Evolutionary conservation across 2,329 filamentous ascomycete species (phyloP), one percentile per base, ranked within the genome.

Genomic region (Penicillium sp.): DNA sequence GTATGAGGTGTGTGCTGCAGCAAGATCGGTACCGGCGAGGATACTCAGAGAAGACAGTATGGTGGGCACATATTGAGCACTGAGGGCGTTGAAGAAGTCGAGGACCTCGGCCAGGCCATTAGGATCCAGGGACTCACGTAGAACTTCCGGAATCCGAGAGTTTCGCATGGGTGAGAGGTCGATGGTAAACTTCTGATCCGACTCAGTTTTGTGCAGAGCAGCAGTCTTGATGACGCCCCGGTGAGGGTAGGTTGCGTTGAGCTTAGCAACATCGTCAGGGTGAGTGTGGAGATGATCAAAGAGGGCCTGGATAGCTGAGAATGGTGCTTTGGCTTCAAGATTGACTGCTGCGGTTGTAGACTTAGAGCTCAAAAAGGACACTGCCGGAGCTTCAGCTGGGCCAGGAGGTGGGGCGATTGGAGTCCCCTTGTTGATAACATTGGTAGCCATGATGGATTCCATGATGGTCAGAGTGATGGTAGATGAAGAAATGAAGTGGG

Each of bases 171-270:
- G 52, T 12, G 52, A 54, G 27, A 54, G 52, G n/a, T 54, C 38
- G n/a, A 54, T 49, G 31, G 46, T 54, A 12, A 54, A 54, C 27
- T 54, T 54, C 38, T 54, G 51, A 29, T 54, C 45, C 10, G 52
- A 54, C 15, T 21, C 15, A 1, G 37, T 39, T 13, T 54, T 54
- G 16, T 38, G 45, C 21, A 42, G 38, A 27, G 46, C 46, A 18
- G 37, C 39, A 3, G 29, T 49, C 45, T 54, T 49, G 7, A 54
- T 23, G 32, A 54, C 46, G 10, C 46, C 38, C 15, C 45, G 38
- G 23, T 25, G 45, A 16, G 34, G 50, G 21, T 52, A 52, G 8
- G 34, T 47, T 25, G 42, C 50, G 9, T 47, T 47, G 12, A 52
- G 50, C 35, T 37, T 29, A 9, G 50, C 42, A 7, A 37, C 50